Evolutionary conservation across 805 yeast species (phyloP), one percentile per base, ranked within the genome.

Genomic region (Grigorovia yakushimaensis): DNA sequence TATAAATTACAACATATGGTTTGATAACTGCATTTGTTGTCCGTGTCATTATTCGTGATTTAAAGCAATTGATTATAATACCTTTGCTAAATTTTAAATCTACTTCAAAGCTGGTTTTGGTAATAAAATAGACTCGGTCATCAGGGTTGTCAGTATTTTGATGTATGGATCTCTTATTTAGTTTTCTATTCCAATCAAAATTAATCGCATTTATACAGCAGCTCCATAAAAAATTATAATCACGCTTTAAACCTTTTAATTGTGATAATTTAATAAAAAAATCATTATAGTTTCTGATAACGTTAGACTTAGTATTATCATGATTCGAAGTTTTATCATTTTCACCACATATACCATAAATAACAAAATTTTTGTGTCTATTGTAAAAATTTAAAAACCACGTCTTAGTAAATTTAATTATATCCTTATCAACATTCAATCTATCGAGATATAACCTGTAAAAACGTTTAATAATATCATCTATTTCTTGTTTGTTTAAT

Each of bases 351-450:
- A 15, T 20, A 8, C 63, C 63, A 49, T 59, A 59, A 8, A 59
- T 45, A 2, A 56, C 39, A 44, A 47, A 44, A 33, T 50, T 49
- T 13, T 51, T 52, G 47, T 59, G 61, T 15, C 63, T 49, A 37
- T 54, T 47, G 19, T 54, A 51, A 35, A 59, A 59, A 45, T 53
- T 54, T 39, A 50, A 53, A 1, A 55, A 49, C 63, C 63, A 59
- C 38, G 54, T 57, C 35, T 53, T 57, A 9, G 60, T 61, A 17
- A 59, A 41, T 13, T 55, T 44, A 13, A 55, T 47, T n/a, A 51
- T 50, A 17, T 49, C 49, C 13, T 46, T 52, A 21, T 35, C 9
- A 15, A 13, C 15, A 15, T 33, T 15, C 15, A 7, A n/a, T 15
- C 15, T 33, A 15, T 15, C n/a, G 11, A 15, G n/a, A 33, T 6